These are phyloP conservation scores for Sporothrix inflata DNA, from an alignment of 2,329 filamentous ascomycete species.

Conservation along the genomic window DNA sequence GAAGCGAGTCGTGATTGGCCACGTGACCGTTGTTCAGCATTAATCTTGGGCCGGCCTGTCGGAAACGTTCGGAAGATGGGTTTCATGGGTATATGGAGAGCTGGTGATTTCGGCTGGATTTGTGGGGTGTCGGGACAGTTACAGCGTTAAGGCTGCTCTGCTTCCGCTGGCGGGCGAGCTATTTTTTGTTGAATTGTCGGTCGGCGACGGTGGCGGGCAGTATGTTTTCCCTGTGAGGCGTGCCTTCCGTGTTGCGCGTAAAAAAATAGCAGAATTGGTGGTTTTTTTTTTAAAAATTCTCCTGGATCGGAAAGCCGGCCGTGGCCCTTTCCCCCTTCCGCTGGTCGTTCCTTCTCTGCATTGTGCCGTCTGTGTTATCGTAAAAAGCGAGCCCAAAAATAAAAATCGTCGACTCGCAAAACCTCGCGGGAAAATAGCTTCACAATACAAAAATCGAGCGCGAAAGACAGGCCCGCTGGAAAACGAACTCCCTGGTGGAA, in stretches of 20 bases:
- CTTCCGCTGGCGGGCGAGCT: constrained; percentile 5
- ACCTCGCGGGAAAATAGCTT: constrained; percentile 12
- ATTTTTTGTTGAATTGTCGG: constrained; percentile 5
- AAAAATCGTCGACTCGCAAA: constrained; percentile 19
- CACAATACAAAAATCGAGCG: background rate
- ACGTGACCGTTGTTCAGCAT: background rate
- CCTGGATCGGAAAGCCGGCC: constrained; percentile 3
- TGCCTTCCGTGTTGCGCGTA: constrained; percentile 1
- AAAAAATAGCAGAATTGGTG: background rate
- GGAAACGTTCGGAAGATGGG: constrained; percentile 2
- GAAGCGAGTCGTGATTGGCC: background rate
- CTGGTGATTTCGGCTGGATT: constrained; percentile 15
- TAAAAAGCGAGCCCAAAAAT: background rate
- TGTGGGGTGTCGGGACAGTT: constrained; percentile 15
- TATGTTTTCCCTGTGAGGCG: constrained; percentile 14
- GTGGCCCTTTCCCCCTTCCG: background rate
- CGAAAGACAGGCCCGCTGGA: background rate
- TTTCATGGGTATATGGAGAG: background rate
- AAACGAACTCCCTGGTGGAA: constrained; percentile 13
- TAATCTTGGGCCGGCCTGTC: background rate
- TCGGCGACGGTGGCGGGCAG: background rate
- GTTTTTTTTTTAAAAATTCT: background rate
- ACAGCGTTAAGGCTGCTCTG: background rate
- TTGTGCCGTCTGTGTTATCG: background rate
- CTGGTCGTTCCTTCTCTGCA: constrained; percentile 6